These are phyloP conservation scores for Chlorella sp. DNA, from an alignment of 139 green algal genomes.

Conservation along the genomic window DNA sequence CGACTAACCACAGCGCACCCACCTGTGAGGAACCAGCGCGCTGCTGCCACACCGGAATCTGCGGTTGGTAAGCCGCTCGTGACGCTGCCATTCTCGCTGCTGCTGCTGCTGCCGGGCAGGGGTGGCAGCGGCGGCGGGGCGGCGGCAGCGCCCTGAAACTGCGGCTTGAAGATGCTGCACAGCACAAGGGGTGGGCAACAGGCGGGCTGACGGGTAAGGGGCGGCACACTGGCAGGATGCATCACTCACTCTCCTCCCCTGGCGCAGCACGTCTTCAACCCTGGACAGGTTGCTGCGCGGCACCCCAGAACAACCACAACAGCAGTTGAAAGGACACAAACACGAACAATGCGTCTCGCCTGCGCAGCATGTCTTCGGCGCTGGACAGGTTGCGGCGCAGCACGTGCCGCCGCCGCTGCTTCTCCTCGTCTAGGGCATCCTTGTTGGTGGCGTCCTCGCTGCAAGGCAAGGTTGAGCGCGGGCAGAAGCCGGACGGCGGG, in stretches of 20 bases:
- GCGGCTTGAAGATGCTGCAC: constrained; percentile 35
- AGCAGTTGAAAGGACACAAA: too few relatives aligned
- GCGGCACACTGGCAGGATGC: neutral
- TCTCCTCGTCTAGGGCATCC: constrained; percentile 35
- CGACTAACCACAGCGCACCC: too few relatives aligned
- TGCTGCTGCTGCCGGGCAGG: neutral
- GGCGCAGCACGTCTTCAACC: neutral
- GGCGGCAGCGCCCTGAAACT: constrained; percentile 11
- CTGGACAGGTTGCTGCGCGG: neutral
- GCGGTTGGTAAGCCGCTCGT: too few relatives aligned
- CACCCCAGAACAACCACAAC: too few relatives aligned
- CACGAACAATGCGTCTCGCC: too few relatives aligned
- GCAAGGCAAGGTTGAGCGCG: neutral
- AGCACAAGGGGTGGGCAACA: neutral
- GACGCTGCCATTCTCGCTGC: neutral
- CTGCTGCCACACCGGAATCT: neutral
- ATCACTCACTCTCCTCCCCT: neutral
- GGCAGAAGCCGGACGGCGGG: too few relatives aligned
- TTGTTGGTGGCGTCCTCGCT: constrained; percentile 30
- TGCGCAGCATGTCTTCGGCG: constrained; percentile 52
- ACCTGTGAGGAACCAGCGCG: constrained; percentile 33
- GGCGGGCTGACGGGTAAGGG: neutral
- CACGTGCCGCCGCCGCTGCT: constrained; percentile 3
- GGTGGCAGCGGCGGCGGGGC: neutral
- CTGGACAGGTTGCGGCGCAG: constrained; percentile 51